phyloP scores from a whole-genome alignment of 73 alveolate species.

The Diophrys appendiculata region DNA sequence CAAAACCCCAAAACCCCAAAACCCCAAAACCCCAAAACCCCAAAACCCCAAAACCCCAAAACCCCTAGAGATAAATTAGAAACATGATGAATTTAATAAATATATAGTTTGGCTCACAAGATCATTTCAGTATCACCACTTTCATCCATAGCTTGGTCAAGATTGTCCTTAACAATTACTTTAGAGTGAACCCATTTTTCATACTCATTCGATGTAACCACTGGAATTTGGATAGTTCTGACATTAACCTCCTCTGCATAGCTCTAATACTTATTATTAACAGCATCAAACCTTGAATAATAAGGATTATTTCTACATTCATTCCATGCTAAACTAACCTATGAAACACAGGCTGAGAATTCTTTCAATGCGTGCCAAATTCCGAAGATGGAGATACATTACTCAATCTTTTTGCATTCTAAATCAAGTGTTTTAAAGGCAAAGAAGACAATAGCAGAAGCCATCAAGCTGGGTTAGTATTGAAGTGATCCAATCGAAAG shows the following conservation, averaged over 20 bases:
- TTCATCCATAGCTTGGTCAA: background rate
- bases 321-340: conserved; percentile 37
- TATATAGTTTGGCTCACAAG: no score
- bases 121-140: no score
- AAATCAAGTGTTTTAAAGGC: conserved; percentile 3
- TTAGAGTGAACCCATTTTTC: background rate
- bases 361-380: conserved; percentile 18
- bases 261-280: conserved; percentile 36
- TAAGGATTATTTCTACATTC: conserved; percentile 52
- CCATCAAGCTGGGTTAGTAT: conserved; percentile 20
- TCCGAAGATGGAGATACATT: conserved; percentile 4
- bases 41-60: no score
- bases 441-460: conserved; percentile 11
- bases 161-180: background rate
- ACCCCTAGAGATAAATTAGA: no score
- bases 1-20: no score
- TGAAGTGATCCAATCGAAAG: background rate
- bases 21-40: no score
- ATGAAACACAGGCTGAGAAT: conserved; percentile 31
- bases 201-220: background rate
- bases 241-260: background rate
- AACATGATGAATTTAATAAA: no score
- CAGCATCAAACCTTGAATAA: conserved; percentile 56
- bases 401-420: background rate
- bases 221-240: background rate